Evolutionary conservation across 495 filamentous ascomycete genomes (phyloP).

Genomic region (Glarea lozoyensis): DNA sequence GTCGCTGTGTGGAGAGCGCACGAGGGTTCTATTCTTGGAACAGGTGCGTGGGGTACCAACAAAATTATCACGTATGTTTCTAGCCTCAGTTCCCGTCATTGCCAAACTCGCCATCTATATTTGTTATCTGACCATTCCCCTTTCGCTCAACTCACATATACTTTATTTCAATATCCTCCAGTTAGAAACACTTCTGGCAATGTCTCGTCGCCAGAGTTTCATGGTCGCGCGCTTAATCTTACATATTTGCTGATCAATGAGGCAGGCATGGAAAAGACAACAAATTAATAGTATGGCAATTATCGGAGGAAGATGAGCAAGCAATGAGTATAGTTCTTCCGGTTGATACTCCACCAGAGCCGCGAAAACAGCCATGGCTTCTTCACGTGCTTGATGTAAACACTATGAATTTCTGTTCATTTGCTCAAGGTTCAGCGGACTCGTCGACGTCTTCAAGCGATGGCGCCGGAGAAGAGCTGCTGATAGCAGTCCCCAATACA

Average conservation of each 20-base stretch:
- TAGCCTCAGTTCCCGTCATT: neutral
- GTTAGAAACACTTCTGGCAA: neutral
- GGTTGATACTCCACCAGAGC: constrained; percentile 42
- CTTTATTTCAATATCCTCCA: constrained; percentile 2
- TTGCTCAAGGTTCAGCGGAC: too few relatives aligned
- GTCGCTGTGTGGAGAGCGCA: constrained; percentile 85
- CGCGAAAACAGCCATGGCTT: constrained; percentile 66
- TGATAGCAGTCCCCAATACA: constrained; percentile 71
- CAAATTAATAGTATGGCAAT: constrained; percentile 76
- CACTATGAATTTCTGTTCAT: constrained; percentile 92
- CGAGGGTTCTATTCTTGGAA: constrained; percentile 64
- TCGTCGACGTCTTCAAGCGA: neutral
- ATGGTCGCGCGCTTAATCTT: constrained; percentile 1
- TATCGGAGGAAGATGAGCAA: constrained; percentile 52
- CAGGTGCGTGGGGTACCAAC: constrained; percentile 55
- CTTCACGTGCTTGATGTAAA: constrained; percentile 78
- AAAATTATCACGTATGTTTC: constrained; percentile 64
- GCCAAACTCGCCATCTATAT: too few relatives aligned
- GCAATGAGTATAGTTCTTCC: constrained; percentile 62
- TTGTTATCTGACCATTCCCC: neutral
- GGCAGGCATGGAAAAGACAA: constrained; percentile 83
- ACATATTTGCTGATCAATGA: neutral
- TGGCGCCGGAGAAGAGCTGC: constrained; percentile 27
- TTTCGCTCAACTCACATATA: neutral
- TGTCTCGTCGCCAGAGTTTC: neutral